Base-by-base conservation (phyloP, 2,329 filamentous ascomycete genomes). In the Alternaria rosae region DNA sequence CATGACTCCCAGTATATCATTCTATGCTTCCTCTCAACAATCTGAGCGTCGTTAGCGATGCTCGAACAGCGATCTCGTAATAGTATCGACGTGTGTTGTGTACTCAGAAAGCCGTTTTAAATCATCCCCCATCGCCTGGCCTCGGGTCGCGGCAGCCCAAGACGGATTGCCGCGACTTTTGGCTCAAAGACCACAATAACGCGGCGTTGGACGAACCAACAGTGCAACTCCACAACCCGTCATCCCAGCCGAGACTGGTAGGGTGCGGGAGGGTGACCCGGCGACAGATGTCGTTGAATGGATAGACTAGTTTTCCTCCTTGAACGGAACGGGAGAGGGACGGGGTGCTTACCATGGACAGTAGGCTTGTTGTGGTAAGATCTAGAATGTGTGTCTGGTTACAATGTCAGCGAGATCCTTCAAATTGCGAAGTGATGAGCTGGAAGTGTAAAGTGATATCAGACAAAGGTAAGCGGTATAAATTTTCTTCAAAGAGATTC, bases 221-320 rank as follows among this genome's bases (percentile, higher is more conserved):
- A 75, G 71, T 78, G 77, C 82, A 87, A 91, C 90, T 92, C 88
- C 89, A 92, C 90, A 89, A 92, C 90, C 85, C 77, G 80, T 92
- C 90, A 84, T 92, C 80, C 83, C 85, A 80, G 75, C 75, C 79
- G 72, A 79, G 61, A 63, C 78, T 69, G 74, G 88, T 92, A 83
- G 78, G 87, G 89, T 91, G 88, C 79, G 89, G 87, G 85, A 92
- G 91, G 83, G 87, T 88, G 86, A 87, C 88, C 91, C 84, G 89
- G 89, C 83, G 78, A 82, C 81, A 80, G 72, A 85, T 84, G 85
- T 87, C 84, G 78, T 87, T 85, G 85, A 87, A 87, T 87, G 85
- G 85, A 87, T 87, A 84, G 83, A 86, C 85, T 86, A 78, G 83
- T 81, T 85, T 84, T 86, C 85, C 85, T 87, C 85, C 83, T 85